Evolutionary conservation across 805 yeast genomes (phyloP).

Genomic region (Yarrowia sp.): DNA sequence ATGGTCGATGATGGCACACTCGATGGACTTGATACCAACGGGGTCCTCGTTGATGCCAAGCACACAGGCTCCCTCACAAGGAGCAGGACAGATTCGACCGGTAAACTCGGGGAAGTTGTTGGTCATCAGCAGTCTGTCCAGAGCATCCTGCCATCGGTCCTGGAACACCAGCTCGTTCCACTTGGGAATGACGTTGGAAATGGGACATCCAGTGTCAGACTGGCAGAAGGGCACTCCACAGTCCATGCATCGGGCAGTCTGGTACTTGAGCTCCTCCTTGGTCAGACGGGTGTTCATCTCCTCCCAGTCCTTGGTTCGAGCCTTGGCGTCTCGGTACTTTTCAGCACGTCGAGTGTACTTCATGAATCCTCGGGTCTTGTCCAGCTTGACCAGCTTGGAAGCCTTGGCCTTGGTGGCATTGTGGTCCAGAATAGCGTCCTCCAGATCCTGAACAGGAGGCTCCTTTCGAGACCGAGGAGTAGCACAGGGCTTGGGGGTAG

Average conservation of each 20-base stretch:
- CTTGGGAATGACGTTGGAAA: slow-evolving; percentile 94
- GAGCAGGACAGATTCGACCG: slow-evolving; percentile 98
- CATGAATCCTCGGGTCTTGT: slow-evolving; percentile 87
- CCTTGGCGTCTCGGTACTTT: slow-evolving; percentile 72
- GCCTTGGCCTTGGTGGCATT: slow-evolving; percentile 62
- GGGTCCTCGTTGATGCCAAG: slow-evolving; percentile 92
- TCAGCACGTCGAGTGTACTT: slow-evolving; percentile 88
- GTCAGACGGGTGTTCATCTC: slow-evolving; percentile 79
- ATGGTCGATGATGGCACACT: slow-evolving; percentile 92
- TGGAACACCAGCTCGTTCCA: slow-evolving; percentile 96
- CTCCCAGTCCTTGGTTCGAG: slow-evolving; percentile 86
- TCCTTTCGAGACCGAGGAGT: slow-evolving; percentile 44
- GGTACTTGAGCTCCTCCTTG: slow-evolving; percentile 81
- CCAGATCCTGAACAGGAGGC: slow-evolving; percentile 85
- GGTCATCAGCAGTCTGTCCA: slow-evolving; percentile 88
- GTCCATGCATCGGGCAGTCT: slow-evolving; percentile 98
- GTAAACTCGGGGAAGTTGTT: slow-evolving; percentile 99
- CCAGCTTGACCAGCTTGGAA: slow-evolving; percentile 58
- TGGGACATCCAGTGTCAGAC: slow-evolving; percentile 97
- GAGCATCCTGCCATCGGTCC: slow-evolving; percentile 91
- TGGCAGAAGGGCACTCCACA: slow-evolving; percentile 99
- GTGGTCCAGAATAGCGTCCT: slow-evolving; percentile 77
- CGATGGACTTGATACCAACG: slow-evolving; percentile 94
- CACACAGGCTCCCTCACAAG: slow-evolving; percentile 96
- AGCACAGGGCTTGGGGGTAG: slow-evolving; percentile 41